Evolutionary conservation across 2,329 filamentous ascomycete species (phyloP).

Genomic region (Eutypa lata): DNA sequence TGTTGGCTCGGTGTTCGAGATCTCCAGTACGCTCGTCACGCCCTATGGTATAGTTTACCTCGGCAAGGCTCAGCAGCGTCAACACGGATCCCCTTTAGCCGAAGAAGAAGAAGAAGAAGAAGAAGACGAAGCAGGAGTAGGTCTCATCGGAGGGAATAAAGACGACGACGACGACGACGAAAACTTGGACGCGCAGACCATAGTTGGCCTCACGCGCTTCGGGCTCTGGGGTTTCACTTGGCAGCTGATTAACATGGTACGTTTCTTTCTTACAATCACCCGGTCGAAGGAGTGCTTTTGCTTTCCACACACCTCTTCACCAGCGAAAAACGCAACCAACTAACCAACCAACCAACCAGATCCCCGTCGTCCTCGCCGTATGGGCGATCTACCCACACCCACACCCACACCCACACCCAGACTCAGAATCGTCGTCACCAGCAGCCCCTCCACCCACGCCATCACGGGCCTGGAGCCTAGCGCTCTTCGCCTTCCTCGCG

Average conservation of each 20-base stretch:
- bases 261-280: background rate
- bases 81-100: slow-evolving; percentile 9
- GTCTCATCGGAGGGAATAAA: slow-evolving; percentile 9
- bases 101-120: slow-evolving; percentile 15
- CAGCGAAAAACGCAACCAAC: background rate
- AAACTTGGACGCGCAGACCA: slow-evolving; percentile 15
- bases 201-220: slow-evolving; percentile 32
- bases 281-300: background rate
- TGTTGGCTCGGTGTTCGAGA: slow-evolving; percentile 46
- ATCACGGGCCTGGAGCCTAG: slow-evolving; percentile 24
- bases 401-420: slow-evolving; percentile 5
- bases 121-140: slow-evolving; percentile 19
- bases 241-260: slow-evolving; percentile 38
- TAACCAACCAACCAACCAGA: slow-evolving; percentile 15
- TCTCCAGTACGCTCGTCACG: slow-evolving; percentile 50
- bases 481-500: slow-evolving; percentile 37
- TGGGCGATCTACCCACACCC: slow-evolving; percentile 25
- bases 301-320: too few relatives aligned
- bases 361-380: slow-evolving; percentile 33
- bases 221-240: slow-evolving; percentile 40
- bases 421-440: too few relatives aligned
- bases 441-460: slow-evolving; percentile 6
- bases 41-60: slow-evolving; percentile 43
- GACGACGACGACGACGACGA: background rate
- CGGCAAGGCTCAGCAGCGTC: slow-evolving; percentile 17